A percentile compares a stretch with the other conserved stretches of the same genome.
Conservation (phyloP, 495 filamentous ascomycete species). For the Neurospora sp. region DNA sequence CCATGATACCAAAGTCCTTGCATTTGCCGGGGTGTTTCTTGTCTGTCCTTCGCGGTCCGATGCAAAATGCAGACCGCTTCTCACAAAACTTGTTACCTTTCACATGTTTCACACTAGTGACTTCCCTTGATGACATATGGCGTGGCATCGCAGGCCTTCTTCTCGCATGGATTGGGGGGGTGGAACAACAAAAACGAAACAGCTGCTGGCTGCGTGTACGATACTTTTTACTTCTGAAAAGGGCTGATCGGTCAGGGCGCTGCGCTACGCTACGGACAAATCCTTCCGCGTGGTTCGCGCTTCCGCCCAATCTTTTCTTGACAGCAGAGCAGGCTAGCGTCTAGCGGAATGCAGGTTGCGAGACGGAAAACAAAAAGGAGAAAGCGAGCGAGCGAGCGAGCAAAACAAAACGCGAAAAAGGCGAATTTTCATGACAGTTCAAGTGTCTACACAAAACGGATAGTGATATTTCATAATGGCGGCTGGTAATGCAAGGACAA, state of each 20-base stretch:
- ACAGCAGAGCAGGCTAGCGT: neutral
- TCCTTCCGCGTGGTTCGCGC: neutral
- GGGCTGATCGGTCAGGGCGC: neutral
- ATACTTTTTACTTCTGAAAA: neutral
- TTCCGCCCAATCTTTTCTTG: neutral
- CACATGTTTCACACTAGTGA: neutral
- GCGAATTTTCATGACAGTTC: neutral
- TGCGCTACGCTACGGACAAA: neutral
- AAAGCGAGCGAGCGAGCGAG: neutral
- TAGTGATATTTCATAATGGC: neutral
- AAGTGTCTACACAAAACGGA: neutral
- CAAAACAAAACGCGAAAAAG: neutral
- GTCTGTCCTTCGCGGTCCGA: neutral
- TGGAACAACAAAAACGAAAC: neutral
- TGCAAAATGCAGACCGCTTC: neutral
- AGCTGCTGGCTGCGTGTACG: neutral
- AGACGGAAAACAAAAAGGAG: neutral
- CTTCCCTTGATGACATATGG: neutral
- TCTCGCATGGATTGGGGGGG: neutral
- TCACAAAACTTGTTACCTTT: neutral
- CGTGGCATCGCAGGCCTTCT: neutral
- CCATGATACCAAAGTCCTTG: constrained; percentile 19
- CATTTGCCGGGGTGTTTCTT: neutral
- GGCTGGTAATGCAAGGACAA: neutral
- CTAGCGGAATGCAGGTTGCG: neutral